A percentile compares a stretch with the other conserved stretches of the same genome.
These are phyloP conservation scores for Taxawa tesnikishii DNA, from an alignment of 2,329 filamentous ascomycete species.

Conservation along the genomic window DNA sequence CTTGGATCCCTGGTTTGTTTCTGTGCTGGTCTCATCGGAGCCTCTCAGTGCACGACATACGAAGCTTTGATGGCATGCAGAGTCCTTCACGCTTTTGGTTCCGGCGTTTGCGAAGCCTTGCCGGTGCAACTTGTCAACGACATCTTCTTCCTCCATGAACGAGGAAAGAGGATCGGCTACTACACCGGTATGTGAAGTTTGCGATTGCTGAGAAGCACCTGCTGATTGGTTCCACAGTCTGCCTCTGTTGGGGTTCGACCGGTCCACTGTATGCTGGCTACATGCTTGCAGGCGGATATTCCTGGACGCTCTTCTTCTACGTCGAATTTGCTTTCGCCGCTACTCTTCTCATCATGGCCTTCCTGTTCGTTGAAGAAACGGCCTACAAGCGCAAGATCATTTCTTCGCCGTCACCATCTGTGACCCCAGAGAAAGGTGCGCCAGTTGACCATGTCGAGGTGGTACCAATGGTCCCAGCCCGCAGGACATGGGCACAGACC, in stretches of 20 bases:
- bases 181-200: slow-evolving; percentile 32
- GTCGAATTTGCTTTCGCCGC: slow-evolving; percentile 44
- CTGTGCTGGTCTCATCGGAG: slow-evolving; percentile 28
- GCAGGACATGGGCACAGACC: slow-evolving; percentile 17
- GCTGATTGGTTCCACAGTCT: slow-evolving; percentile 26
- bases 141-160: slow-evolving; percentile 35
- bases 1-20: slow-evolving; percentile 29
- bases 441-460: slow-evolving; percentile 14
- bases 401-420: background rate
- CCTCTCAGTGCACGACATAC: slow-evolving; percentile 27
- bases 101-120: slow-evolving; percentile 33
- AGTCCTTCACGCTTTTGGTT: slow-evolving; percentile 30
- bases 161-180: slow-evolving; percentile 41
- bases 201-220: too few relatives aligned
- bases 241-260: slow-evolving; percentile 42
- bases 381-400: slow-evolving; percentile 29
- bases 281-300: slow-evolving; percentile 46
- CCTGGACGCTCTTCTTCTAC: slow-evolving; percentile 51
- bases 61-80: slow-evolving; percentile 29
- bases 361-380: slow-evolving; percentile 50
- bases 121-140: slow-evolving; percentile 37
- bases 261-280: slow-evolving; percentile 48
- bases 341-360: slow-evolving; percentile 31
- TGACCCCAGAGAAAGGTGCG: slow-evolving; percentile 8
- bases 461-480: slow-evolving; percentile 13